phyloP scores from a whole-genome alignment of 441 rosid genomes.

The Lepidium campestre region DNA sequence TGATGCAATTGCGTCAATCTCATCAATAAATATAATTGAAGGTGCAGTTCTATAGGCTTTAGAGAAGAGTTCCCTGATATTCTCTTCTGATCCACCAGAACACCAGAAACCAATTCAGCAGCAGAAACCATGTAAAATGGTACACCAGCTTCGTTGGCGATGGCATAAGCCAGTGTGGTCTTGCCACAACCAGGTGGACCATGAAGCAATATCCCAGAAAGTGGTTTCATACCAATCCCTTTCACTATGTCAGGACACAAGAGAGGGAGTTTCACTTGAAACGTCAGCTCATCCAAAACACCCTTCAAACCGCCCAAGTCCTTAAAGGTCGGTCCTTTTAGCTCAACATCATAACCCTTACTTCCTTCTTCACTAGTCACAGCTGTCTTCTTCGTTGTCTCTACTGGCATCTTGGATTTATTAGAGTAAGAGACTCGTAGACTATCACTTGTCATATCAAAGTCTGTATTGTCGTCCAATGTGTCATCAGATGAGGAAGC shows the following conservation, averaged over 20 bases:
- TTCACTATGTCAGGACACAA: conserved; percentile 43
- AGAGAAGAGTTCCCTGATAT: conserved; percentile 59
- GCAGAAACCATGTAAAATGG: conserved; percentile 64
- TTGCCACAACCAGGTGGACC: conserved; percentile 86
- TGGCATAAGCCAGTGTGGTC: conserved; percentile 58
- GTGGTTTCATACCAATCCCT: conserved; percentile 45
- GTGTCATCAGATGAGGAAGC: too few relatives aligned
- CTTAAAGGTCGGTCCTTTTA: background rate
- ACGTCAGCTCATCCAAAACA: conserved; percentile 46
- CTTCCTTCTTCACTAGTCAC: too few relatives aligned
- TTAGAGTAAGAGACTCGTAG: too few relatives aligned
- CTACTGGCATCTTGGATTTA: too few relatives aligned
- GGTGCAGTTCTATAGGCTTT: conserved; percentile 75
- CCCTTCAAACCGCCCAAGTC: conserved; percentile 8
- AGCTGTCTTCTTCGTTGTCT: too few relatives aligned
- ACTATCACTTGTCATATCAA: too few relatives aligned
- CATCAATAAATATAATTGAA: conserved; percentile 75
- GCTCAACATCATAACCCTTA: background rate
- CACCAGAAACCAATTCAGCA: conserved; percentile 60
- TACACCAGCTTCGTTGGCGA: conserved; percentile 61
- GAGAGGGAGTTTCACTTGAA: conserved; percentile 49
- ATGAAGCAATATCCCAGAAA: conserved; percentile 55
- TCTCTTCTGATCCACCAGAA: conserved; percentile 77
- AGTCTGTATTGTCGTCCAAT: too few relatives aligned
- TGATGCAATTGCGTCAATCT: conserved; percentile 77